Percentiles rank a stretch among this genome's conserved stretches.
Conservation (phyloP, 2,329 filamentous ascomycete genomes). For the Epicoccum nigrum region DNA sequence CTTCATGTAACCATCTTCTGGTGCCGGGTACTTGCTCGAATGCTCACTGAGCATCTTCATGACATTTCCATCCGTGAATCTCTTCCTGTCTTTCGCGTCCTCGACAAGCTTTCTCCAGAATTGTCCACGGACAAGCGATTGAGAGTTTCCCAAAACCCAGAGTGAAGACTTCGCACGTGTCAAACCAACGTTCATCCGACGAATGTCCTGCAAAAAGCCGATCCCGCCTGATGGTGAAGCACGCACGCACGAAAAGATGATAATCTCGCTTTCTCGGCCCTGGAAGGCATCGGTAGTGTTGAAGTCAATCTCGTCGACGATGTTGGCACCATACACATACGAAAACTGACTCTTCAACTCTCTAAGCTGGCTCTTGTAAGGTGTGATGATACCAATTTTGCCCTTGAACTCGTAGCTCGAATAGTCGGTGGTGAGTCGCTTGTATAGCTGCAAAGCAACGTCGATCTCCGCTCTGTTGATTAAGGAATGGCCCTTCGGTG, state of each 20-base stretch:
- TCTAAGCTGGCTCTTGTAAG: constrained; percentile 90
- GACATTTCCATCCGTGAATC: constrained; percentile 76
- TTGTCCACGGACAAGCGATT: constrained; percentile 82
- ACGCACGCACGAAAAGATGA: constrained; percentile 98
- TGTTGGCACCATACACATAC: constrained; percentile 72
- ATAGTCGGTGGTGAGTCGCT: constrained; percentile 76
- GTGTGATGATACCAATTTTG: constrained; percentile 96
- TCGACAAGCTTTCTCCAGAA: constrained; percentile 89
- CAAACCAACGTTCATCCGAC: constrained; percentile 98
- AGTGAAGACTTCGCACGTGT: constrained; percentile 96
- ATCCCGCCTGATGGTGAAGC: constrained; percentile 92
- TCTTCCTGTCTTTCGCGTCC: constrained; percentile 74
- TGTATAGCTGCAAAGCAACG: constrained; percentile 83
- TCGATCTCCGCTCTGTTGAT: constrained; percentile 88
- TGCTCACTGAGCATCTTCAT: constrained; percentile 60
- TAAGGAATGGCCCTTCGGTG: constrained; percentile 84
- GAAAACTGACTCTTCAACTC: constrained; percentile 79
- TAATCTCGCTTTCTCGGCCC: constrained; percentile 94
- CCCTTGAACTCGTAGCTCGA: constrained; percentile 71
- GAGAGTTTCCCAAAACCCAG: constrained; percentile 93
- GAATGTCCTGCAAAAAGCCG: constrained; percentile 96
- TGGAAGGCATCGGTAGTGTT: constrained; percentile 99
- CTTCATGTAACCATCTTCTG: constrained; percentile 32
- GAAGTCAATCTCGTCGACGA: constrained; percentile 86
- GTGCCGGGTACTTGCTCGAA: constrained; percentile 51